These are phyloP conservation scores for Friedmanniomyces simplex DNA, from an alignment of 495 filamentous ascomycete species.

Conservation along the genomic window DNA sequence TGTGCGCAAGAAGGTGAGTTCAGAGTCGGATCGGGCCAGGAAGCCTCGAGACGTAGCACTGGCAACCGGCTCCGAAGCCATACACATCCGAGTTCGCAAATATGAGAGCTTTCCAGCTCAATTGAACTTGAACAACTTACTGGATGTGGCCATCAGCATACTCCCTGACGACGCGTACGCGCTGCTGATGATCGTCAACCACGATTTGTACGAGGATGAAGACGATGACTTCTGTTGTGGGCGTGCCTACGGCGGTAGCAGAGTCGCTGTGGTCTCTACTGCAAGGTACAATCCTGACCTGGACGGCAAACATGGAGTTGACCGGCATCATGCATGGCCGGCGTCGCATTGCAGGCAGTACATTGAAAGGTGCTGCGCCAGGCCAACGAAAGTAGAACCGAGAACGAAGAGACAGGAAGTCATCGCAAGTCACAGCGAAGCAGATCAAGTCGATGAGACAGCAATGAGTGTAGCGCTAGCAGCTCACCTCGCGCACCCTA, in stretches of 20 bases:
- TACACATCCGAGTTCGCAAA: constrained; percentile 47
- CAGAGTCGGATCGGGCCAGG: neutral
- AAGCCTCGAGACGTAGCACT: constrained; percentile 35
- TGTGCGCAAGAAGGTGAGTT: neutral
- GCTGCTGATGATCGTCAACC: constrained; percentile 44
- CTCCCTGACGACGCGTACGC: constrained; percentile 53
- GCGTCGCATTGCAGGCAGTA: constrained; percentile 48
- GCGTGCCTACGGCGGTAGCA: constrained; percentile 52
- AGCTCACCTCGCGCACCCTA: neutral
- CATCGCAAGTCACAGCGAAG: neutral
- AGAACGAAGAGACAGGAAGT: neutral
- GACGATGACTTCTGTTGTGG: constrained; percentile 60
- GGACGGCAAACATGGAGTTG: constrained; percentile 37
- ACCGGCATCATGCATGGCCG: constrained; percentile 51
- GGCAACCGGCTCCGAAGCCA: constrained; percentile 26
- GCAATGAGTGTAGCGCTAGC: constrained; percentile 4
- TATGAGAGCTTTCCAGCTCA: constrained; percentile 42
- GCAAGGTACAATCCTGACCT: constrained; percentile 49
- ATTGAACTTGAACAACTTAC: constrained; percentile 53
- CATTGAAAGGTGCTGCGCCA: constrained; percentile 30
- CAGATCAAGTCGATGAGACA: neutral
- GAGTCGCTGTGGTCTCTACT: constrained; percentile 49
- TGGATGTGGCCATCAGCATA: constrained; percentile 47
- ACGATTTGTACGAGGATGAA: constrained; percentile 58
- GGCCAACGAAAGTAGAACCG: neutral